These are phyloP conservation scores for Fusarium coffeatum DNA, from an alignment of 2,329 filamentous ascomycete species.

Conservation along the genomic window DNA sequence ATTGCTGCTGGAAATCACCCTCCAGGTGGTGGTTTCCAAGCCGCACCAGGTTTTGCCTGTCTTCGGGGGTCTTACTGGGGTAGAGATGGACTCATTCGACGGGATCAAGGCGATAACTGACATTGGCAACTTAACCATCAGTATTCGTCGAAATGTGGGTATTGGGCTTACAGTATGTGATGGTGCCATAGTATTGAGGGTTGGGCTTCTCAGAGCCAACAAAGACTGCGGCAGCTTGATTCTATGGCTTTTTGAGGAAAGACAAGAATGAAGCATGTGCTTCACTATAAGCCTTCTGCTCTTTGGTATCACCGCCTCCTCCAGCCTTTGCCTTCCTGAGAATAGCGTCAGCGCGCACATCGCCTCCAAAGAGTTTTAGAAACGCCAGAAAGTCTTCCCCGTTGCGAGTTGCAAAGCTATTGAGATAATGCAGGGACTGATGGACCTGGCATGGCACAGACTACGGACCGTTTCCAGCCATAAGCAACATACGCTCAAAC, in stretches of 20 bases:
- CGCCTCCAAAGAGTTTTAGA: conserved; percentile 15
- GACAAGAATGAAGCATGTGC: background rate
- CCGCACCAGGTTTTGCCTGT: background rate
- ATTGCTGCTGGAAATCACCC: conserved; percentile 12
- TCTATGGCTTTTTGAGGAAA: background rate
- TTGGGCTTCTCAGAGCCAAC: conserved; percentile 25
- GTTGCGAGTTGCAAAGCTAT: conserved; percentile 12
- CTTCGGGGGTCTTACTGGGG: background rate
- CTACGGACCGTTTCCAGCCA: background rate
- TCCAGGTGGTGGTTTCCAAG: conserved; percentile 21
- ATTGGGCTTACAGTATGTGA: conserved; percentile 32
- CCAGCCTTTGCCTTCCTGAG: conserved; percentile 2
- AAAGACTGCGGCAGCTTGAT: conserved; percentile 4
- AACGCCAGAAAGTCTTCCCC: conserved; percentile 22
- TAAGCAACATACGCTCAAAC: background rate
- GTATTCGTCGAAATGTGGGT: conserved; percentile 25
- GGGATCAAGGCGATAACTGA: conserved; percentile 20
- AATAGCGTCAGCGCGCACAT: background rate
- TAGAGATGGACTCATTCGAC: conserved; percentile 20
- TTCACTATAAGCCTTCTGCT: background rate
- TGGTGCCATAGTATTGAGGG: conserved; percentile 23
- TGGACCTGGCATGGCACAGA: background rate
- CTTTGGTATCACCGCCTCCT: conserved; percentile 6
- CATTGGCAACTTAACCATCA: conserved; percentile 10
- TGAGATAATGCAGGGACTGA: background rate